Conservation (phyloP, 352 stramenopile species). For the Detonula confervacea region DNA sequence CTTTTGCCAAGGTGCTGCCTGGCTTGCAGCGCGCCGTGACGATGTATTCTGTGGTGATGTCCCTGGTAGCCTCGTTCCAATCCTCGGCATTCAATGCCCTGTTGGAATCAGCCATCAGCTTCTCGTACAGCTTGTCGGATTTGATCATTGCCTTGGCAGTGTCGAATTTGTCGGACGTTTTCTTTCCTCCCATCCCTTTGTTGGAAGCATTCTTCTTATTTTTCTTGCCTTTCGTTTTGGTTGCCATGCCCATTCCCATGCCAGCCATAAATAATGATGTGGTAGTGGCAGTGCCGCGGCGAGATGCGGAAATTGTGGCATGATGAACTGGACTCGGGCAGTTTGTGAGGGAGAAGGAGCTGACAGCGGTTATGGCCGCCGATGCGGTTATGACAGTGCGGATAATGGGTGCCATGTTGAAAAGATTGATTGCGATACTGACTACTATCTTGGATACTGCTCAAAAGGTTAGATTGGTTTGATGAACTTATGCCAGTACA, state of each 20-base stretch:
- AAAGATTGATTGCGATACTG: background rate
- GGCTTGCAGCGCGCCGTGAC: conserved; percentile 49
- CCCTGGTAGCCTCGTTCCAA: conserved; percentile 17
- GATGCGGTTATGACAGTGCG: background rate
- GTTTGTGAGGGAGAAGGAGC: background rate
- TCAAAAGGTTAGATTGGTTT: too few relatives aligned
- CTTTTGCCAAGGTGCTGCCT: conserved; percentile 15
- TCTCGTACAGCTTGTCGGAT: conserved; percentile 50
- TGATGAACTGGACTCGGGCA: background rate
- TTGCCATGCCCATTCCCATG: conserved; percentile 30
- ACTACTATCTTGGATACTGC: background rate
- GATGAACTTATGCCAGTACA: too few relatives aligned
- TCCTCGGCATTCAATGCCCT: conserved; percentile 26
- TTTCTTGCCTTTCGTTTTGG: conserved; percentile 17
- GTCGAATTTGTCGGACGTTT: conserved; percentile 21
- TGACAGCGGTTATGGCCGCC: background rate
- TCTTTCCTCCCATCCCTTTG: conserved; percentile 36
- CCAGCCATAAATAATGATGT: conserved; percentile 11
- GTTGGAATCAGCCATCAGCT: conserved; percentile 37
- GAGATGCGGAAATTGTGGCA: background rate
- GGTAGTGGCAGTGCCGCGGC: too few relatives aligned
- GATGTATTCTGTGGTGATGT: conserved; percentile 68
- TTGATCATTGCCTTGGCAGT: conserved; percentile 39
- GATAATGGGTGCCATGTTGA: background rate
- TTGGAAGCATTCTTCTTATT: conserved; percentile 5